A percentile compares a stretch with the other conserved stretches of the same genome.
phyloP scores from a whole-genome alignment of 305 asterid genomes.

The Ajuga reptans region DNA sequence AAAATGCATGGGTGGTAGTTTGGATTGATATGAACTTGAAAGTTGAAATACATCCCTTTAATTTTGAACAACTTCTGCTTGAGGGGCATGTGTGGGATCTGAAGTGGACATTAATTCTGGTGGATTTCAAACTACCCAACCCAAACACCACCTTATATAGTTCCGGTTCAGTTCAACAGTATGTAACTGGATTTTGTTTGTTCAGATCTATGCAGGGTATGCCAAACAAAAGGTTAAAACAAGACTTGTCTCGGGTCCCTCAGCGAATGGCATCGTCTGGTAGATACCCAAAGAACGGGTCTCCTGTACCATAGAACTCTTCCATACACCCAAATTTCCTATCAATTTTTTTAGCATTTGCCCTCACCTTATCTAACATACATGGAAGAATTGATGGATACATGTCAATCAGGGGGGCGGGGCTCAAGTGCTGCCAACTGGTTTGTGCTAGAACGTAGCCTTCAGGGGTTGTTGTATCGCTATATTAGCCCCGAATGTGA shows the following conservation, averaged over 20 bases:
- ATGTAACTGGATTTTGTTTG: conserved; percentile 17
- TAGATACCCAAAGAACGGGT: conserved; percentile 51
- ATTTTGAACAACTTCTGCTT: too few relatives aligned
- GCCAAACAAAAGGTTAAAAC: conserved; percentile 57
- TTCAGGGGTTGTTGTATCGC: conserved; percentile 1
- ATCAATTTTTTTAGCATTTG: conserved; percentile 30
- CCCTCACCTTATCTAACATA: conserved; percentile 18
- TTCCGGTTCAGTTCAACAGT: background rate
- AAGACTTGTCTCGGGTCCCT: conserved; percentile 47
- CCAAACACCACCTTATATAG: background rate
- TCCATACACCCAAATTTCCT: conserved; percentile 8
- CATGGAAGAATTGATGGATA: background rate
- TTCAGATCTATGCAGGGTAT: conserved; percentile 67
- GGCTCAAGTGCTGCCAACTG: conserved; percentile 7
- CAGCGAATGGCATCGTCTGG: conserved; percentile 55
- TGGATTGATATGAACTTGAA: too few relatives aligned
- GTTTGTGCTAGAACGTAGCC: conserved; percentile 1
- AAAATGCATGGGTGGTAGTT: too few relatives aligned
- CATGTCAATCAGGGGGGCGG: conserved; percentile 21
- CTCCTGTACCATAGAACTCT: conserved; percentile 45
- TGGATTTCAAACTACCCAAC: too few relatives aligned
- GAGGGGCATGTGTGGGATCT: too few relatives aligned
- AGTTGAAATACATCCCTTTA: too few relatives aligned
- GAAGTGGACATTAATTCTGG: too few relatives aligned
- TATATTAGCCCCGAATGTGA: background rate